phyloP scores from a whole-genome alignment of 1,139 yeast genomes.

The Kodamaea derodonti region DNA sequence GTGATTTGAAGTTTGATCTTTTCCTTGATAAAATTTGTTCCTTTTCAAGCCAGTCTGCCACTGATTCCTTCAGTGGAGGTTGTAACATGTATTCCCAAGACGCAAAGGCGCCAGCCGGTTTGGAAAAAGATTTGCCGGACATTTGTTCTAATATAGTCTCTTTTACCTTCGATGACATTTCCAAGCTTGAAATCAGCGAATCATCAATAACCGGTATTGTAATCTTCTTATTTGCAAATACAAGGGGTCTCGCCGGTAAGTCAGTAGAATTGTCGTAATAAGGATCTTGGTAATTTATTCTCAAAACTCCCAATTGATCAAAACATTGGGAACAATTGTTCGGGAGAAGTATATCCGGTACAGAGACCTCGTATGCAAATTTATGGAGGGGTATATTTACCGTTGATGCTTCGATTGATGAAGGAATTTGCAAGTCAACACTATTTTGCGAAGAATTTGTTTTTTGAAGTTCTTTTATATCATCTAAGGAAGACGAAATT shows the following conservation, averaged over 20 bases:
- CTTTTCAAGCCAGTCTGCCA: conserved; percentile 19
- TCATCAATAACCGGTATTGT: conserved; percentile 29
- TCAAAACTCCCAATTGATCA: conserved; percentile 43
- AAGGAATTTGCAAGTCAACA: conserved; percentile 11
- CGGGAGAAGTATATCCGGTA: conserved; percentile 19
- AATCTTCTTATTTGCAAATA: conserved; percentile 66
- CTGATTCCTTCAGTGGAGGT: conserved; percentile 28
- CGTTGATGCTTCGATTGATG: conserved; percentile 6
- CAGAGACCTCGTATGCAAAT: conserved; percentile 16
- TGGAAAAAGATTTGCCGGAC: not conserved
- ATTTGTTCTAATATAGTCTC: conserved; percentile 1
- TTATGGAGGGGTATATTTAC: conserved; percentile 3
- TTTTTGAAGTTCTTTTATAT: not conserved
- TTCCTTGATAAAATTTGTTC: conserved; percentile 11
- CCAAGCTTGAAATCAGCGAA: conserved; percentile 10
- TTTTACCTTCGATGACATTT: conserved; percentile 12
- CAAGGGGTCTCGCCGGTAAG: conserved; percentile 50
- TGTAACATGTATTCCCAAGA: conserved; percentile 26
- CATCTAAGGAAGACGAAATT: not conserved
- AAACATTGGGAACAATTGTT: conserved; percentile 31
- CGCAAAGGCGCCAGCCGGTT: conserved; percentile 1
- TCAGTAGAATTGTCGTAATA: conserved; percentile 53
- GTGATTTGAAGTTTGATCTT: conserved; percentile 34
- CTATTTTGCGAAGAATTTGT: not conserved
- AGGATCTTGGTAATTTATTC: conserved; percentile 59